Conservation (phyloP, 169 alveolate species). For the Cytauxzoon felis region DNA sequence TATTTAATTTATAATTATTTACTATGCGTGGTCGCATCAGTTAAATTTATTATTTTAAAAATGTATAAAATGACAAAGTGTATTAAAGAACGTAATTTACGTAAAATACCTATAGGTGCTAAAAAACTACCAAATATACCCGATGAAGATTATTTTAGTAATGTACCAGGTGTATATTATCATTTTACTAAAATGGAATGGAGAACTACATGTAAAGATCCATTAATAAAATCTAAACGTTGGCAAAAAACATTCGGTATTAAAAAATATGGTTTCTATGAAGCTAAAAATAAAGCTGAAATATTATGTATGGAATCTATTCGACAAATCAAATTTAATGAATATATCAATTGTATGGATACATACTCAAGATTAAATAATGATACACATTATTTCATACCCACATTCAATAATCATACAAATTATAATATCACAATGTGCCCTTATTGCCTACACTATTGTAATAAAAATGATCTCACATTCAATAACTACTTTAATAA, state of each 20-base stretch:
- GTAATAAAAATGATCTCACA: neutral
- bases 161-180: slow-evolving; percentile 57
- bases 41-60: neutral
- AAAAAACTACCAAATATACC: slow-evolving; percentile 38
- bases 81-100: slow-evolving; percentile 9
- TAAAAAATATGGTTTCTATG: slow-evolving; percentile 61
- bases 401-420: neutral
- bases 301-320: slow-evolving; percentile 11
- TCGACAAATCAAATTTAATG: neutral
- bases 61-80: neutral
- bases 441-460: neutral
- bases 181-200: slow-evolving; percentile 61
- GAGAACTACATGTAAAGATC: slow-evolving; percentile 62
- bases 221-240: slow-evolving; percentile 55
- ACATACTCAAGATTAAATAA: neutral
- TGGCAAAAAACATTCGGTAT: slow-evolving; percentile 60
- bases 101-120: slow-evolving; percentile 26
- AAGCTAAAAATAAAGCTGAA: slow-evolving; percentile 50
- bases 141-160: slow-evolving; percentile 43
- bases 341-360: neutral
- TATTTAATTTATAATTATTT: too few species aligned
- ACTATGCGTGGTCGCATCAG: too few species aligned
- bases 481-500: neutral
- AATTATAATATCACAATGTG: neutral
- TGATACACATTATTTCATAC: slow-evolving; percentile 5